phyloP scores from a whole-genome alignment of 495 filamentous ascomycete species.

The Evernia prunastri region DNA sequence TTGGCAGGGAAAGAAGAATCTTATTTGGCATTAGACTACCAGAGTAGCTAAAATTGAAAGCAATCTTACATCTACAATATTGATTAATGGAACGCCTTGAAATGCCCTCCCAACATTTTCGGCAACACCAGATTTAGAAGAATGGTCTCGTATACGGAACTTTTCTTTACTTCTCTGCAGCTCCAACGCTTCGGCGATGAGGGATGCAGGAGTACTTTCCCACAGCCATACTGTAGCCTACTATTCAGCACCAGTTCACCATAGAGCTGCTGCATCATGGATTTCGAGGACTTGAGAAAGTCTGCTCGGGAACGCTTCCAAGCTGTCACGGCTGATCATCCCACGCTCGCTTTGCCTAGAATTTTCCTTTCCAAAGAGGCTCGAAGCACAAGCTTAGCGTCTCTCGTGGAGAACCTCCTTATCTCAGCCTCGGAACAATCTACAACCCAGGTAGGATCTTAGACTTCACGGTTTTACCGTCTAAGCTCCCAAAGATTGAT shows the following conservation, averaged over 20 bases:
- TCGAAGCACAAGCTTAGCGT: background rate
- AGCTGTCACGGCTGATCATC: background rate
- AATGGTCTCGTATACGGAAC: too few species aligned
- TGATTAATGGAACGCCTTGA: too few species aligned
- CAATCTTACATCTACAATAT: too few species aligned
- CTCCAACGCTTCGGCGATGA: background rate
- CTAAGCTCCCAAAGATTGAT: background rate
- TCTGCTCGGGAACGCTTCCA: slow-evolving; percentile 2
- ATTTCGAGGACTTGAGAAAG: background rate
- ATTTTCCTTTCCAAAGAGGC: background rate
- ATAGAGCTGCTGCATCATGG: background rate
- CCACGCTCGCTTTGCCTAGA: background rate
- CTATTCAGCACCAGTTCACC: background rate
- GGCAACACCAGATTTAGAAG: too few species aligned
- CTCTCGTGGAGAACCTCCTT: background rate
- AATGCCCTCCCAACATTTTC: too few species aligned
- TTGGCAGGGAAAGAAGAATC: too few species aligned
- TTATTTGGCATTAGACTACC: too few species aligned
- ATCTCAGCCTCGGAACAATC: background rate
- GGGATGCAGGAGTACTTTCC: too few species aligned
- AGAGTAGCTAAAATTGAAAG: too few species aligned
- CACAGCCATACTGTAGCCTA: background rate
- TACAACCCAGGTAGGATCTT: background rate
- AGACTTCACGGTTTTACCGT: background rate
- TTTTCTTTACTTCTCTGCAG: background rate